A percentile compares a stretch with the other conserved stretches of the same genome.
Evolutionary conservation across 2,329 filamentous ascomycete genomes (phyloP).

Genomic region (Fusarium keratoplasticum): DNA sequence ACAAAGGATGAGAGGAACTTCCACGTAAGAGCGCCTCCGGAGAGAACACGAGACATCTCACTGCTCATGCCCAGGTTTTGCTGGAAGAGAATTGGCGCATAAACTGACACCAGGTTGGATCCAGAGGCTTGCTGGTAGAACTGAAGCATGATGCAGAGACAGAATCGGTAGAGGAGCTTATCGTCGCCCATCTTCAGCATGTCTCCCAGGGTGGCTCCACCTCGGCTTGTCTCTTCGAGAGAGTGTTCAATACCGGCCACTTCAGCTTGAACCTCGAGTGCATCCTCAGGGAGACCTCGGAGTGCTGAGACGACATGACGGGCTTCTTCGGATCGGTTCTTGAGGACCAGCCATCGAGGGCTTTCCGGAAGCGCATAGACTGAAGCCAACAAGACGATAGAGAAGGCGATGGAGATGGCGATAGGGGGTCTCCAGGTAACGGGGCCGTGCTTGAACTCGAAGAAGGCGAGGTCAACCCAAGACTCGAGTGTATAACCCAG

Average conservation of each 20-base stretch:
- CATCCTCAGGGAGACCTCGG: constrained; percentile 51
- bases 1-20: constrained; percentile 49
- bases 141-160: constrained; percentile 47
- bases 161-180: constrained; percentile 60
- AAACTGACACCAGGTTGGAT: constrained; percentile 46
- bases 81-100: constrained; percentile 46
- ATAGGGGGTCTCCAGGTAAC: constrained; percentile 55
- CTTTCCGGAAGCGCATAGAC: constrained; percentile 53
- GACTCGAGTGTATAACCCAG: constrained; percentile 54
- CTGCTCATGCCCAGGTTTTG: constrained; percentile 40
- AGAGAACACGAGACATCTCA: constrained; percentile 39
- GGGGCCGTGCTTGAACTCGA: constrained; percentile 33
- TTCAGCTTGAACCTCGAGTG: constrained; percentile 54
- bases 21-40: constrained; percentile 44
- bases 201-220: constrained; percentile 54
- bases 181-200: constrained; percentile 62
- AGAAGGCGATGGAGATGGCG: constrained; percentile 49
- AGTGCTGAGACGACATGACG: constrained; percentile 51
- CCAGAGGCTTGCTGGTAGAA: constrained; percentile 48
- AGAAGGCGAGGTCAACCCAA: constrained; percentile 61
- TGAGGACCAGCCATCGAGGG: constrained; percentile 52
- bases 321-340: constrained; percentile 48
- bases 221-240: constrained; percentile 55
- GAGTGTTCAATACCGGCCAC: constrained; percentile 61
- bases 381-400: constrained; percentile 46